phyloP scores from a whole-genome alignment of 805 yeast genomes.

The Ogataea methanolica region DNA sequence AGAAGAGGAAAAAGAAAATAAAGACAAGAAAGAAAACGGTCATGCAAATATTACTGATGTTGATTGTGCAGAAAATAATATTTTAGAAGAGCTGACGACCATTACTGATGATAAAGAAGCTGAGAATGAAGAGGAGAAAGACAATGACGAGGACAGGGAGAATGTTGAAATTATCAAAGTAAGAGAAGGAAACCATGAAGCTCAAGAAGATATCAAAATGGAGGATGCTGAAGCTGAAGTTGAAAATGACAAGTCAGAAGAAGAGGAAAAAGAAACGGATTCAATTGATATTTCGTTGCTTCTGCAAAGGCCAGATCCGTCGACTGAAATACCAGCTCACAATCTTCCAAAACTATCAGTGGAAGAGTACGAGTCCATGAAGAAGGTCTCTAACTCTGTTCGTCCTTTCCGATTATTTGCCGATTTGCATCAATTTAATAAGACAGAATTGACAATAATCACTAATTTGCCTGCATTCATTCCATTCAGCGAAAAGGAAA shows the following conservation, averaged over 20 bases:
- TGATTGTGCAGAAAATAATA: neutral
- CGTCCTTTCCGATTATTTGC: conserved; percentile 45
- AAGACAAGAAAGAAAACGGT: neutral
- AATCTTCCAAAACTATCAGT: conserved; percentile 27
- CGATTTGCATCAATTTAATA: conserved; percentile 37
- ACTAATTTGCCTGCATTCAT: conserved; percentile 43
- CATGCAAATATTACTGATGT: neutral
- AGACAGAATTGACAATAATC: conserved; percentile 43
- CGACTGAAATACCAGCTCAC: conserved; percentile 27
- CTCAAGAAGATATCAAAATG: conserved; percentile 1
- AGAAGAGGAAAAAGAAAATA: neutral
- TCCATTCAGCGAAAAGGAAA: conserved; percentile 39
- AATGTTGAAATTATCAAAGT: neutral
- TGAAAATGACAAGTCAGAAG: neutral
- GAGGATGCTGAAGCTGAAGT: neutral
- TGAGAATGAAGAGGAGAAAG: conserved; percentile 8
- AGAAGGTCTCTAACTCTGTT: conserved; percentile 4
- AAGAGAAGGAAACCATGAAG: neutral
- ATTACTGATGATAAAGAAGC: neutral
- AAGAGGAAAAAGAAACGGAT: conserved; percentile 1
- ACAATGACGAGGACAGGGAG: neutral
- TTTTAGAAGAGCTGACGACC: neutral
- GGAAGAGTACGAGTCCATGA: conserved; percentile 22
- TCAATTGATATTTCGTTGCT: conserved; percentile 36
- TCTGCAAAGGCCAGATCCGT: conserved; percentile 30